Conservation (phyloP, 805 yeast genomes). For the Scheffersomyces stipitis region DNA sequence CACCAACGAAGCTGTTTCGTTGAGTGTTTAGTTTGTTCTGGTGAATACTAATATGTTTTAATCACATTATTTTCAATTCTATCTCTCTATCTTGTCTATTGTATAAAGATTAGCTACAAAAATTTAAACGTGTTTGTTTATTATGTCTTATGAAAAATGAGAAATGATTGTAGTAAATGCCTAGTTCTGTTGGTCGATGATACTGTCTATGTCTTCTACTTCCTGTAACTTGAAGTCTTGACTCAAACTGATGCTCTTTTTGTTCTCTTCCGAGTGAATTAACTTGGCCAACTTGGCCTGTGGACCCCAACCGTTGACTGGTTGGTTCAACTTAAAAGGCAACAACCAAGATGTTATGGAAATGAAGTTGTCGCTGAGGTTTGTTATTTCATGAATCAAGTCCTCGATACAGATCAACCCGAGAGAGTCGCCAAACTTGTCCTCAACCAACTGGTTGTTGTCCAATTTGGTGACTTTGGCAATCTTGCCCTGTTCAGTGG, state of each 20-base stretch:
- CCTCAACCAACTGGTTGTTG: conserved; percentile 75
- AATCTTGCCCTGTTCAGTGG: conserved; percentile 10
- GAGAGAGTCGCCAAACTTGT: conserved; percentile 52
- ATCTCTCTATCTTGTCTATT: too few relatives aligned
- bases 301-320: conserved; percentile 74
- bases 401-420: conserved; percentile 82
- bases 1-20: conserved; percentile 66
- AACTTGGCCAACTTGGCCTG: conserved; percentile 65
- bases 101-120: too few relatives aligned
- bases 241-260: conserved; percentile 53
- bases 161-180: too few relatives aligned
- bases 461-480: conserved; percentile 45
- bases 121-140: too few relatives aligned
- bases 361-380: conserved; percentile 66
- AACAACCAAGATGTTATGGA: conserved; percentile 58
- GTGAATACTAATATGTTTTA: conserved; percentile 1
- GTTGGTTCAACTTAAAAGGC: conserved; percentile 70
- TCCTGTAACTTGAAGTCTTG: conserved; percentile 66
- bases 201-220: conserved; percentile 64
- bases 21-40: conserved; percentile 60
- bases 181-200: conserved; percentile 65
- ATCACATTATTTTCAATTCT: too few relatives aligned
- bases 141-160: too few relatives aligned
- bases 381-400: conserved; percentile 65
- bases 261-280: conserved; percentile 52